Conservation (phyloP, 2,329 filamentous ascomycete genomes). For the Arthrobotrys conoides region DNA sequence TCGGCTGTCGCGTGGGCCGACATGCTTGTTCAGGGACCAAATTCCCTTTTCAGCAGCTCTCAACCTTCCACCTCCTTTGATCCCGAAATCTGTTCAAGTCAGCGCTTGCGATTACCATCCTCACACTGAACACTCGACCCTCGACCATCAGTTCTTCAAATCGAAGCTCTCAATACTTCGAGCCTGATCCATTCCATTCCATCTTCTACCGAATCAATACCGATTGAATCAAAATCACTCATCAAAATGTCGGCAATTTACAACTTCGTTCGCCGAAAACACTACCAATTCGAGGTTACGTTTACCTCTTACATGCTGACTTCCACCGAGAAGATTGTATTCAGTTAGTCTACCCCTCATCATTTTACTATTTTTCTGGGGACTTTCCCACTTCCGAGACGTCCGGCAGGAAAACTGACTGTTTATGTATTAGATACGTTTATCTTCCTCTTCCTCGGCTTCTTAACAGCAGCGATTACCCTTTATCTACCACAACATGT, state of each 20-base stretch:
- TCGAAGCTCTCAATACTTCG: slow-evolving; percentile 63
- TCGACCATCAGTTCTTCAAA: neutral
- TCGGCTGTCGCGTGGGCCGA: slow-evolving; percentile 58
- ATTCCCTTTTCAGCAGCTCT: slow-evolving; percentile 57
- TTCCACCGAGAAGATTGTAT: slow-evolving; percentile 94
- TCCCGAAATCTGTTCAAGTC: slow-evolving; percentile 50
- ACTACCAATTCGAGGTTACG: slow-evolving; percentile 98
- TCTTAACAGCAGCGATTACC: slow-evolving; percentile 86
- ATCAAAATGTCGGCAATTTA: slow-evolving; percentile 70
- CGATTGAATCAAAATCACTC: neutral
- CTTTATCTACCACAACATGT: slow-evolving; percentile 96
- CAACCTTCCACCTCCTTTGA: slow-evolving; percentile 31
- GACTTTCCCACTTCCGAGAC: neutral
- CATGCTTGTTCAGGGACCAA: slow-evolving; percentile 31
- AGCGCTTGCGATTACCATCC: slow-evolving; percentile 7
- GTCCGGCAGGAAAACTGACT: slow-evolving; percentile 8
- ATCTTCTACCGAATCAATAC: neutral
- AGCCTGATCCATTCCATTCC: slow-evolving; percentile 66
- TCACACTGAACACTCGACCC: neutral
- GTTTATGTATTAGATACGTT: slow-evolving; percentile 68
- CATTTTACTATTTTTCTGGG: neutral
- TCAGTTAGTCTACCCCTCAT: slow-evolving; percentile 77
- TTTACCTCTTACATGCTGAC: slow-evolving; percentile 98
- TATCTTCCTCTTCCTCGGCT: slow-evolving; percentile 88
- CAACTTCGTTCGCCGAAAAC: slow-evolving; percentile 92